phyloP scores from a whole-genome alignment of 805 yeast genomes.

The Metschnikowia hibisci region DNA sequence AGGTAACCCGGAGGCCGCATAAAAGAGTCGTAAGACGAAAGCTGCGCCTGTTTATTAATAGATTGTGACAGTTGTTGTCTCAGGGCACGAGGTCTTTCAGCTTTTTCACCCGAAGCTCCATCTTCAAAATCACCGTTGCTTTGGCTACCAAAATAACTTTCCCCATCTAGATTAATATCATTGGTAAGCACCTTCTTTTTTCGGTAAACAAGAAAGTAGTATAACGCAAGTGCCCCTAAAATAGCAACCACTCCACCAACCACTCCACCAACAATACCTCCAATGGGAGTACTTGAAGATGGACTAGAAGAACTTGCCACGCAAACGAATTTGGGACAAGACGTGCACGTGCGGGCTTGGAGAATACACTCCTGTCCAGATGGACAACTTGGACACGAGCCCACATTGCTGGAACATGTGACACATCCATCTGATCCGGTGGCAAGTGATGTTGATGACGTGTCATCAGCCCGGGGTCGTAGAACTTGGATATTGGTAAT shows the following conservation, averaged over 20 bases:
- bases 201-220: slow-evolving; percentile 32
- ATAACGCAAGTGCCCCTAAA: slow-evolving; percentile 31
- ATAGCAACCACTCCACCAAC: slow-evolving; percentile 56
- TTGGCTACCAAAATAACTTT: slow-evolving; percentile 11
- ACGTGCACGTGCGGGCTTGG: slow-evolving; percentile 12
- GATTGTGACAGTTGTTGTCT: slow-evolving; percentile 6
- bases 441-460: slow-evolving; percentile 11
- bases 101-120: slow-evolving; percentile 9
- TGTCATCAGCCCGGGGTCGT: slow-evolving; percentile 13
- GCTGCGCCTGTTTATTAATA: slow-evolving; percentile 19
- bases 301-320: slow-evolving; percentile 3
- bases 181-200: slow-evolving; percentile 30
- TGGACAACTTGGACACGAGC: slow-evolving; percentile 43
- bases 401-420: slow-evolving; percentile 38
- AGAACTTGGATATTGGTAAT: slow-evolving; percentile 5
- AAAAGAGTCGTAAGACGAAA: slow-evolving; percentile 42
- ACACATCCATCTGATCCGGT: slow-evolving; percentile 39
- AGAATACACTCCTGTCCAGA: slow-evolving; percentile 15
- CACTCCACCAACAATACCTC: slow-evolving; percentile 72
- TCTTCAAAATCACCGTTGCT: slow-evolving; percentile 5
- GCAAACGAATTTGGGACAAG: slow-evolving; percentile 15
- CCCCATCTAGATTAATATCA: slow-evolving; percentile 19
- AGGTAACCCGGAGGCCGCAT: slow-evolving; percentile 33
- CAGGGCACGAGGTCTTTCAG: slow-evolving; percentile 10
- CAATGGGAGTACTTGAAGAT: slow-evolving; percentile 12